A percentile compares a stretch with the other conserved stretches of the same genome.
phyloP scores from a whole-genome alignment of 129 eudicot genomes.

The Flaveria robusta region DNA sequence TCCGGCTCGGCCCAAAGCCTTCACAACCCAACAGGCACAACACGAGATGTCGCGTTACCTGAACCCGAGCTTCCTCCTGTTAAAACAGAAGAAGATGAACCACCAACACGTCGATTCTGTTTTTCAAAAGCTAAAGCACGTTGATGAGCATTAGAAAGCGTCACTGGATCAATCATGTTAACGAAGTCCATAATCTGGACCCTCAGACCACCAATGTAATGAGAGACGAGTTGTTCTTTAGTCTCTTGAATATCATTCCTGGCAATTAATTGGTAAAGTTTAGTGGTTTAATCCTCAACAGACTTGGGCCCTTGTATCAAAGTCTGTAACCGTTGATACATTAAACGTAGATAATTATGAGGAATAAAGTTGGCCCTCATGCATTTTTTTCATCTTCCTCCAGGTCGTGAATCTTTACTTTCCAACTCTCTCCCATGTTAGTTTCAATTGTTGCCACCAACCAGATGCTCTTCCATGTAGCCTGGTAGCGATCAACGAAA shows the following conservation, averaged over 20 bases:
- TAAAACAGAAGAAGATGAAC: too few relatives aligned
- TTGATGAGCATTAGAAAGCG: too few relatives aligned
- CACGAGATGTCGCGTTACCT: too few relatives aligned
- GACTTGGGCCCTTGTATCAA: background rate
- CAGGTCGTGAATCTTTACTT: background rate
- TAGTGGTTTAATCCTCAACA: background rate
- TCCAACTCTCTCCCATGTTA: background rate
- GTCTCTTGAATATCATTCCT: background rate
- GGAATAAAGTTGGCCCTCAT: background rate
- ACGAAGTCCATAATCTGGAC: too few relatives aligned
- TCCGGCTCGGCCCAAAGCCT: too few relatives aligned
- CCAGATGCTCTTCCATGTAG: background rate
- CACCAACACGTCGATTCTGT: too few relatives aligned
- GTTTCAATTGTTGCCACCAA: constrained; percentile 17
- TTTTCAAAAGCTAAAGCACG: too few relatives aligned
- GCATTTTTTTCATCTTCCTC: background rate
- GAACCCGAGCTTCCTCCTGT: too few relatives aligned
- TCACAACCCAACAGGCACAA: too few relatives aligned
- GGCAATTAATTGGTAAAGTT: background rate
- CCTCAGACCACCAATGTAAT: background rate
- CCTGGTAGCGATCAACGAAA: too few relatives aligned
- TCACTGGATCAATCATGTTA: too few relatives aligned
- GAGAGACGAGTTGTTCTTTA: background rate
- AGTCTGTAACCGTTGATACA: background rate
- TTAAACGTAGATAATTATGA: background rate